These are phyloP conservation scores for Gremmenia infestans DNA, from an alignment of 2,329 filamentous ascomycete species.

Conservation along the genomic window DNA sequence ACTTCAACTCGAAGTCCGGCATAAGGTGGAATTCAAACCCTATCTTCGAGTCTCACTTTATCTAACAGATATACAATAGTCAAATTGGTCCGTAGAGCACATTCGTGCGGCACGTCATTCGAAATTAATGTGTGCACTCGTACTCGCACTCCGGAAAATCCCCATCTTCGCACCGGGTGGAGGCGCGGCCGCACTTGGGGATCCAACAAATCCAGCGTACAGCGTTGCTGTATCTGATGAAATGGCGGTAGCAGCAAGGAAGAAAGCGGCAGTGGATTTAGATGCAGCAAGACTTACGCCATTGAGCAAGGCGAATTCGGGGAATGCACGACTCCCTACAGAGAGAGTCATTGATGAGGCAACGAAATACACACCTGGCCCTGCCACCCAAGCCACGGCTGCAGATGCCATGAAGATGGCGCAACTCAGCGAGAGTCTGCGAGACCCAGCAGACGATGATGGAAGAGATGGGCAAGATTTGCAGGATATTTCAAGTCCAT, in stretches of 20 bases:
- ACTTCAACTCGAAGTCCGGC: conserved; percentile 72
- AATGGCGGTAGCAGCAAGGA: conserved; percentile 44
- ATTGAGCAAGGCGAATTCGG: background rate
- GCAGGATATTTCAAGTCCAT: background rate
- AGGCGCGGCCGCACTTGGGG: conserved; percentile 39
- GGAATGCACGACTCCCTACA: background rate
- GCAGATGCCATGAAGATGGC: conserved; percentile 1
- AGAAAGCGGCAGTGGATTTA: conserved; percentile 40
- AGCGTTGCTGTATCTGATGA: conserved; percentile 67
- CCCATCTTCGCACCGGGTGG: conserved; percentile 77
- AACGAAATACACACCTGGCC: background rate
- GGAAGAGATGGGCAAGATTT: background rate
- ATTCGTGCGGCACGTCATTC: conserved; percentile 73
- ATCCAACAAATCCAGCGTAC: conserved; percentile 70
- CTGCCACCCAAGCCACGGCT: background rate
- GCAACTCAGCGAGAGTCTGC: background rate
- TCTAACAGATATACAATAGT: conserved; percentile 40
- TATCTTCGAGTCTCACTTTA: background rate
- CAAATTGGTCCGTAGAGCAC: conserved; percentile 78
- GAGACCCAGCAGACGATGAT: conserved; percentile 6
- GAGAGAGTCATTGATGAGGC: background rate
- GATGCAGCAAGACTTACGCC: conserved; percentile 34
- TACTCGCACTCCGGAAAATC: conserved; percentile 73
- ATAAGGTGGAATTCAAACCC: conserved; percentile 43
- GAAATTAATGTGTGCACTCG: conserved; percentile 91